Evolutionary conservation across 331 rosid genomes (phyloP).

Genomic region (Pyracantha coccinea): DNA sequence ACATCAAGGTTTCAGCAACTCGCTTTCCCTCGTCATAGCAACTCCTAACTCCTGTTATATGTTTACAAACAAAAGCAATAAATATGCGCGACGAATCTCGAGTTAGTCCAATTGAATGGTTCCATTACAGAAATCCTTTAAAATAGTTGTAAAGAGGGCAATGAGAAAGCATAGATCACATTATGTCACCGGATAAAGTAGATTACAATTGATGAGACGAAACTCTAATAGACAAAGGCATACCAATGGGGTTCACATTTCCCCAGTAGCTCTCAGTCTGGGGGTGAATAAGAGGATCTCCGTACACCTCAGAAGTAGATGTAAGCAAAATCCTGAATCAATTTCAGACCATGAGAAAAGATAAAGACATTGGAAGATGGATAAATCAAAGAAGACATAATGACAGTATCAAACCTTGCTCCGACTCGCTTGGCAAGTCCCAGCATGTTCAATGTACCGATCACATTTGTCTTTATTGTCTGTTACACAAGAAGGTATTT

Average conservation of each 20-base stretch:
- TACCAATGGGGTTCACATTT: constrained; percentile 50
- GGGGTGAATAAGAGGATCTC: constrained; percentile 49
- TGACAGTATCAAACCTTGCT: constrained; percentile 27
- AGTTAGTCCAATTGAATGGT: neutral
- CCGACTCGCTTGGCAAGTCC: constrained; percentile 55
- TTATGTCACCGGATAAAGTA: neutral
- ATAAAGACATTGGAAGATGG: neutral
- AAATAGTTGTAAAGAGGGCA: neutral
- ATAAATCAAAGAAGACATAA: neutral
- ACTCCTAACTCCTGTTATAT: constrained; percentile 37
- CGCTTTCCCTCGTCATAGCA: constrained; percentile 52
- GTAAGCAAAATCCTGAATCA: constrained; percentile 46
- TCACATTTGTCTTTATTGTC: constrained; percentile 49
- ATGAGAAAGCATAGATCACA: neutral
- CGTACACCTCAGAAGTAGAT: constrained; percentile 48
- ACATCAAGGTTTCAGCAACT: constrained; percentile 46
- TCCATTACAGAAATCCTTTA: neutral
- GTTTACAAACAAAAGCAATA: neutral
- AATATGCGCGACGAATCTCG: neutral
- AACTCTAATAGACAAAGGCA: neutral
- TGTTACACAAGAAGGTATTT: constrained; percentile 10
- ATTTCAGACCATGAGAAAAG: constrained; percentile 6
- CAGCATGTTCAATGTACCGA: constrained; percentile 47
- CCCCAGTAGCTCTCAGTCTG: constrained; percentile 52
- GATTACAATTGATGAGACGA: neutral